Evolutionary conservation across 768 basidiomycete genomes (phyloP), one percentile per base, ranked within the genome.

Genomic region (Lenzites betulinus): DNA sequence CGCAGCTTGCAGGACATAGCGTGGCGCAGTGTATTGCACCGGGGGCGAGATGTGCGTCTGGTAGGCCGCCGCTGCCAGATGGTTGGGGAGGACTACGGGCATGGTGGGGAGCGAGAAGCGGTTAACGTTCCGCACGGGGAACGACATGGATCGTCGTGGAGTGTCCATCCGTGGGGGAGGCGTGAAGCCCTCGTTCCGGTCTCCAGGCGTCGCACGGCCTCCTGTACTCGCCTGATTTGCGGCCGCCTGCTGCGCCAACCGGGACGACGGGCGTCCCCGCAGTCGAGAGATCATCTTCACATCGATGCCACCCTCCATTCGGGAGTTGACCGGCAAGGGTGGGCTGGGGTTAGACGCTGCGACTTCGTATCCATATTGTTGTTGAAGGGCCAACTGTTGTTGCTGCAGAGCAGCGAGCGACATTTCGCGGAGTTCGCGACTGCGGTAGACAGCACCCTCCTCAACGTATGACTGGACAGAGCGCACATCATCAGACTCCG

Each of bases 391-490:
- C 7, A 47, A 55, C 11, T 33, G 30, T 39, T 62, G 61, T 15
- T 62, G 51, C 39, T 62, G 61, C 48, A 62, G 28, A 36, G 39
- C 35, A 3, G 57, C 62, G 3, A 59, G 48, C 7, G 59, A 55
- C n/a, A 51, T 54, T 46, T 63, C 61, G 22, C 56, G 58, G 16
- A 48, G 52, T 48, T 67, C 60, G 33, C 63, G 60, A 25, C 54
- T 58, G 36, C 64, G 59, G 41, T 52, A 55, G 15, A 57, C 54
- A 16, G 60, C 63, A 30, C 64, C 62, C n/a, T 70, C 83, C 68
- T 88, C 87, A 0, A 83, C 83, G 63, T 79, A 87, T 0, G 88
- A 90, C 47, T 77, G 77, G 36, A 88, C 84, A 15, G 89, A 89
- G n/a, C 79, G 81, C 44, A 86, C 80, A 67, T 90, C 89, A 64